Evolutionary conservation across 768 basidiomycete species (phyloP).

Genomic region (Rhodotorula taiwanensis): DNA sequence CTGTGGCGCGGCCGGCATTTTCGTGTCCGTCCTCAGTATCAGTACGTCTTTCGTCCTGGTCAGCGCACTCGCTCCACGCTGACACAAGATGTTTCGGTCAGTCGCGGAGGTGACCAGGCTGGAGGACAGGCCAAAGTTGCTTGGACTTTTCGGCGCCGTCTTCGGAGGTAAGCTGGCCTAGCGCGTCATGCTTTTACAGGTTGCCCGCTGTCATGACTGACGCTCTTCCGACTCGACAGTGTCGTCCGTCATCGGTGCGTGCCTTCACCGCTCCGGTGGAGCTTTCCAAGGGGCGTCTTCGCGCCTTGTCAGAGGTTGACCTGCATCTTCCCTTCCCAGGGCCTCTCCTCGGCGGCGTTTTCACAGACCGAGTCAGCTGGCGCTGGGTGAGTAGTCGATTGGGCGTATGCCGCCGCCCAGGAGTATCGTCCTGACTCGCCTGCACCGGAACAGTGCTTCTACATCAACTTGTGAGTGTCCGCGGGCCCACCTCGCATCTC

Average conservation of each 20-base stretch:
- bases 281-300: too few relatives aligned
- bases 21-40: slow-evolving; percentile 26
- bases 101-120: slow-evolving; percentile 31
- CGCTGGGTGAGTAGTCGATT: too few relatives aligned
- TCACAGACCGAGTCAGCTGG: slow-evolving; percentile 62
- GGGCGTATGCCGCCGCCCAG: too few relatives aligned
- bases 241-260: slow-evolving; percentile 31
- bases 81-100: too few relatives aligned
- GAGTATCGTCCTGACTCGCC: too few relatives aligned
- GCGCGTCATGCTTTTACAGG: too few relatives aligned
- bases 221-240: too few relatives aligned
- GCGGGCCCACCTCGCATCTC: too few relatives aligned
- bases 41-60: background rate
- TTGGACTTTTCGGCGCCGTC: slow-evolving; percentile 38
- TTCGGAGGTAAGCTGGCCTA: too few relatives aligned
- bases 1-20: slow-evolving; percentile 49
- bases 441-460: slow-evolving; percentile 47
- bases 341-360: slow-evolving; percentile 41
- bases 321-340: background rate
- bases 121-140: slow-evolving; percentile 43
- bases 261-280: too few relatives aligned
- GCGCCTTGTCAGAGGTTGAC: background rate
- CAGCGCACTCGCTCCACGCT: too few relatives aligned
- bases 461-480: slow-evolving; percentile 4
- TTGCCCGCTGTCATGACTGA: too few relatives aligned